These are phyloP conservation scores for Terfezia boudieri DNA, from an alignment of 495 filamentous ascomycete genomes.

Conservation along the genomic window DNA sequence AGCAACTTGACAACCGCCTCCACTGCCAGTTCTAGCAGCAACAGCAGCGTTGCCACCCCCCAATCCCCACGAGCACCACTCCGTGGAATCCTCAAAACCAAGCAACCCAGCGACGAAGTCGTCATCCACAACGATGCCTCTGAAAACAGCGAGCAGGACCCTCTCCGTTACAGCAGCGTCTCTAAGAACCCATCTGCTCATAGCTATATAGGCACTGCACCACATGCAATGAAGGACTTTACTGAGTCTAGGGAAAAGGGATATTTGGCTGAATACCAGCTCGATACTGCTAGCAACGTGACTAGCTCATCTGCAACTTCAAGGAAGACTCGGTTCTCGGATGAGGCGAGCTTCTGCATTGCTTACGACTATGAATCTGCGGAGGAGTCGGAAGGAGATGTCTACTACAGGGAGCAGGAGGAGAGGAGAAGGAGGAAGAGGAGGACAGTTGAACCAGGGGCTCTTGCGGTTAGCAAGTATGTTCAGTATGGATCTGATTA, in stretches of 20 bases:
- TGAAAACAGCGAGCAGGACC: not conserved
- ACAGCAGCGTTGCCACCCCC: not conserved
- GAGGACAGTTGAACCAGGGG: not conserved
- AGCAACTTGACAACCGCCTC: not conserved
- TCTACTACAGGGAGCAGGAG: not conserved
- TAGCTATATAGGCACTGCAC: not conserved
- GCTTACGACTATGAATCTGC: not conserved
- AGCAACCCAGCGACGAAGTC: not conserved
- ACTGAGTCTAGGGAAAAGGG: too few species aligned
- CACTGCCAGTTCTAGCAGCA: not conserved
- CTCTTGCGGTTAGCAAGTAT: not conserved
- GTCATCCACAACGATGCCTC: not conserved
- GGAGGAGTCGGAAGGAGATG: not conserved
- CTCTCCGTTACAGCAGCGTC: not conserved
- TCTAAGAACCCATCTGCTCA: not conserved
- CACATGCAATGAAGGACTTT: not conserved
- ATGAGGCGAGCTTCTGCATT: not conserved
- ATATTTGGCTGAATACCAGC: not conserved
- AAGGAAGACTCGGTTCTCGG: not conserved
- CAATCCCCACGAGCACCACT: not conserved
- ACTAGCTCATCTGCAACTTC: slow-evolving; percentile 13
- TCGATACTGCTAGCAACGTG: slow-evolving; percentile 18
- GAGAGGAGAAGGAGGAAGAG: not conserved
- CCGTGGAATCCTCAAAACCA: not conserved
- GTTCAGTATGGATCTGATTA: not conserved